phyloP scores from a whole-genome alignment of 306 rosid genomes.

The Alnus glutinosa region DNA sequence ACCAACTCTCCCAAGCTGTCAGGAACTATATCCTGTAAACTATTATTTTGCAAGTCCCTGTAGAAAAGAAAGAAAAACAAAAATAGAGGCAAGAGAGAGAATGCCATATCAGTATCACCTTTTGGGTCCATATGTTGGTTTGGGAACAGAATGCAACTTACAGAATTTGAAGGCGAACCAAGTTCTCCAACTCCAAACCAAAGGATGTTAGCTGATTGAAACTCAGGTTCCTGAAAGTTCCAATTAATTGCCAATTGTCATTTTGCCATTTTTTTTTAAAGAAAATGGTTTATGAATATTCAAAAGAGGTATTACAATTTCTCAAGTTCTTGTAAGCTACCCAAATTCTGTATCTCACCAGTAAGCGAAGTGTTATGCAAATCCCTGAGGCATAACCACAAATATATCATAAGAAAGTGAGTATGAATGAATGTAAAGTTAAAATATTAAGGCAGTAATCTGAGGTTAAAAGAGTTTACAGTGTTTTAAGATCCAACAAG shows the following conservation, averaged over 20 bases:
- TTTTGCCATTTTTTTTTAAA: neutral
- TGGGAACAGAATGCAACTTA: constrained; percentile 41
- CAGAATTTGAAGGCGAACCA: constrained; percentile 74
- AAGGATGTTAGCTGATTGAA: constrained; percentile 74
- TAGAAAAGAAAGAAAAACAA: constrained; percentile 8
- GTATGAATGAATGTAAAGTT: neutral
- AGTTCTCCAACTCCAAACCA: constrained; percentile 66
- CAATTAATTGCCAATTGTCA: constrained; percentile 20
- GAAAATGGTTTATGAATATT: constrained; percentile 15
- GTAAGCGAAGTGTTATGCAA: constrained; percentile 82
- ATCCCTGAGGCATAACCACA: constrained; percentile 57
- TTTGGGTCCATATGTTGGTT: constrained; percentile 3
- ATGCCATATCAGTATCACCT: constrained; percentile 14
- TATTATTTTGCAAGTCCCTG: constrained; percentile 86
- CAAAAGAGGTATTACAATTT: constrained; percentile 57
- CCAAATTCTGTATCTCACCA: constrained; percentile 79
- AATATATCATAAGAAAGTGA: neutral
- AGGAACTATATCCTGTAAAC: constrained; percentile 69
- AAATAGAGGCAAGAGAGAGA: constrained; percentile 5
- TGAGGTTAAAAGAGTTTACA: constrained; percentile 49
- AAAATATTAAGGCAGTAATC: neutral
- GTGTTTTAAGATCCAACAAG: constrained; percentile 78
- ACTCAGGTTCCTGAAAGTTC: constrained; percentile 83
- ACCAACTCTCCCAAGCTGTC: constrained; percentile 85
- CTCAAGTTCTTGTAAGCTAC: constrained; percentile 71